Percentiles rank a stretch among this genome's conserved stretches.
These are phyloP conservation scores for Vigna unguiculata DNA, from an alignment of 306 rosid species.

Conservation along the genomic window DNA sequence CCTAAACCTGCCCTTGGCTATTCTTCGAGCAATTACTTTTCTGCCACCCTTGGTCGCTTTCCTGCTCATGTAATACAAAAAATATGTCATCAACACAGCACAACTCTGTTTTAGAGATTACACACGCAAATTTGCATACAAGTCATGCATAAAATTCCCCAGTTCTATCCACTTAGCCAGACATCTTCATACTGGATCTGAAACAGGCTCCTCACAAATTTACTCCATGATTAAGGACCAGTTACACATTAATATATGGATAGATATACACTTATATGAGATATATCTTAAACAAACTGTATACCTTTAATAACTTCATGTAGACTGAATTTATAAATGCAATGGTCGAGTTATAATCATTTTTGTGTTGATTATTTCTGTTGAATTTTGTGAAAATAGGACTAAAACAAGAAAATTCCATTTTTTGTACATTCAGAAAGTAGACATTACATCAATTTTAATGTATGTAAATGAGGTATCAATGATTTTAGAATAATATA, in stretches of 20 bases:
- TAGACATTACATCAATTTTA: background rate
- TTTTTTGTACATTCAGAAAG: background rate
- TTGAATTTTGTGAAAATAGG: background rate
- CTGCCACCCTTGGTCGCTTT: slow-evolving; percentile 97
- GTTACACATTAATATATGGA: slow-evolving; percentile 1
- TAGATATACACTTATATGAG: background rate
- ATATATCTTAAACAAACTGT: background rate
- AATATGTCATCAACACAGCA: slow-evolving; percentile 3
- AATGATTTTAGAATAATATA: background rate
- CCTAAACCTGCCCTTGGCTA: slow-evolving; percentile 88
- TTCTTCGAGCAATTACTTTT: slow-evolving; percentile 87
- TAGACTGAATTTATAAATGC: background rate
- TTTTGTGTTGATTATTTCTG: background rate
- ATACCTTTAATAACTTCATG: background rate
- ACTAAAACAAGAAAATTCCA: background rate
- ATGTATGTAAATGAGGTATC: background rate
- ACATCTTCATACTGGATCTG: background rate
- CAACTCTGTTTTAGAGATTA: slow-evolving; percentile 37
- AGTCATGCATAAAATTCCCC: slow-evolving; percentile 16
- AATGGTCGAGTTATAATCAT: background rate
- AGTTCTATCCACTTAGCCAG: background rate
- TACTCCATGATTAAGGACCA: background rate
- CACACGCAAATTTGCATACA: slow-evolving; percentile 25
- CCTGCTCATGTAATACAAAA: slow-evolving; percentile 61
- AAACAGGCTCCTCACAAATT: slow-evolving; percentile 9